Percentiles rank a stretch among this genome's conserved stretches.
phyloP scores from a whole-genome alignment of 2,329 filamentous ascomycete species.

The Alternaria postmessia region DNA sequence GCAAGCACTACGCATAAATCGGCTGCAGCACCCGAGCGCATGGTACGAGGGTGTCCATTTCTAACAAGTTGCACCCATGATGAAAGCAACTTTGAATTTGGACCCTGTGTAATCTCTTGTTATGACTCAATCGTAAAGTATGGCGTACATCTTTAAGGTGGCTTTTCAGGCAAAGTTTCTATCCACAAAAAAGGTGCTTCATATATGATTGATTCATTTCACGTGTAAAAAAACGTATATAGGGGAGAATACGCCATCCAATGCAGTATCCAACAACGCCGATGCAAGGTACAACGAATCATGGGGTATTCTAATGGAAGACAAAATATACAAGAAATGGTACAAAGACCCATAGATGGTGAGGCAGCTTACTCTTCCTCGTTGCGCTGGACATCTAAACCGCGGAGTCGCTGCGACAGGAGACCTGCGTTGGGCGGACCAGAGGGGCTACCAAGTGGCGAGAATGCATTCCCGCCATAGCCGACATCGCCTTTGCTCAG shows the following conservation, averaged over 20 bases:
- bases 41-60: background rate
- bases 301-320: constrained; percentile 7
- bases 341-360: background rate
- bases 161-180: too few relatives aligned
- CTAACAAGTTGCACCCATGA: too few relatives aligned
- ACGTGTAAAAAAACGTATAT: background rate
- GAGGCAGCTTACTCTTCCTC: constrained; percentile 13
- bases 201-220: background rate
- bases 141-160: too few relatives aligned
- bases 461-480: constrained; percentile 50
- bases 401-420: constrained; percentile 72
- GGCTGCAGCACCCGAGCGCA: background rate
- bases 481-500: constrained; percentile 68
- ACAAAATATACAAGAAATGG: background rate
- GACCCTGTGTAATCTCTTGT: background rate
- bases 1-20: background rate
- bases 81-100: background rate
- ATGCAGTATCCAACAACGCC: constrained; percentile 1
- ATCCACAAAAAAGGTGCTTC: background rate
- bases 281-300: background rate
- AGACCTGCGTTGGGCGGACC: constrained; percentile 73
- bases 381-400: constrained; percentile 61
- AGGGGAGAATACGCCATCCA: background rate
- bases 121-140: too few relatives aligned
- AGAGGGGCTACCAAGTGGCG: constrained; percentile 43